Conservation (phyloP, 176 grass and related monocot species). For the Canna indica region DNA sequence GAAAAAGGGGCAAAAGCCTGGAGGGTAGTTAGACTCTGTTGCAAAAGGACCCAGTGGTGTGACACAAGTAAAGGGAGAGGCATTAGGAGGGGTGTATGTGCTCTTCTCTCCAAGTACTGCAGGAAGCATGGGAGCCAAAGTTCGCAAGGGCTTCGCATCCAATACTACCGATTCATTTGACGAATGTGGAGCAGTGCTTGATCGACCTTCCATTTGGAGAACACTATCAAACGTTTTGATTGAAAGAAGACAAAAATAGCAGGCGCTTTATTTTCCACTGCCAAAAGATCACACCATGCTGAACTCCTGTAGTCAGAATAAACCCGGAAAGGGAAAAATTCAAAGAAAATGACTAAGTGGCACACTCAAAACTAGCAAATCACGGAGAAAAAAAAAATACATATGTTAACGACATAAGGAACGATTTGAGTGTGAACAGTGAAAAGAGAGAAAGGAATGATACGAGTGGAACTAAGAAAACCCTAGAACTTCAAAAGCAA, state of each 20-base stretch:
- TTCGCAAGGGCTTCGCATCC: slow-evolving; percentile 72
- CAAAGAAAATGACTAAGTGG: background rate
- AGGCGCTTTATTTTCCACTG: background rate
- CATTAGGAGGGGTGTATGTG: slow-evolving; percentile 50
- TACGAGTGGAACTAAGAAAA: background rate
- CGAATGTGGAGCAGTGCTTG: slow-evolving; percentile 18
- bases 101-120: slow-evolving; percentile 49
- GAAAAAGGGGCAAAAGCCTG: slow-evolving; percentile 33
- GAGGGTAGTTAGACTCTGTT: slow-evolving; percentile 25
- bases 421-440: background rate
- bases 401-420: background rate
- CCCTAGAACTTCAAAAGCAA: background rate
- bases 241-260: background rate
- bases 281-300: background rate
- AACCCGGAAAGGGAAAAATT: background rate
- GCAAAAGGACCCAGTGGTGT: slow-evolving; percentile 54
- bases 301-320: background rate
- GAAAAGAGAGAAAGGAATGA: background rate
- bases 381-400: background rate
- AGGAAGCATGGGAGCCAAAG: slow-evolving; percentile 79
- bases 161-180: slow-evolving; percentile 34
- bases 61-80: slow-evolving; percentile 54
- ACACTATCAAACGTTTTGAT: background rate
- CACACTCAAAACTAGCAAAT: background rate
- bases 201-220: slow-evolving; percentile 33